These are phyloP conservation scores for Ambispora gerdemannii DNA, from an alignment of 192 early-diverging fungal genomes.

Conservation along the genomic window DNA sequence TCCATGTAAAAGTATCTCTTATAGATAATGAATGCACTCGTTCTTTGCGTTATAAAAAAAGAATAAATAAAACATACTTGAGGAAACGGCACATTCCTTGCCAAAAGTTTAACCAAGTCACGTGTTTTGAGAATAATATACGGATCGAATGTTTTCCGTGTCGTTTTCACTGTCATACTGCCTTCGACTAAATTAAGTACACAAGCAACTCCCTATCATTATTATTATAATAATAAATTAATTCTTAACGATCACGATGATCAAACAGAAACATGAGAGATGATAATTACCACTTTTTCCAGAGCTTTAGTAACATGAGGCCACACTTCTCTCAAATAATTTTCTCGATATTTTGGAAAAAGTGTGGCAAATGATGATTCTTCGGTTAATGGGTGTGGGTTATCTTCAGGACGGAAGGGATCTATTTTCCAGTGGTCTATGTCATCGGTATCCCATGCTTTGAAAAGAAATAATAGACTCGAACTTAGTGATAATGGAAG, in stretches of 20 bases:
- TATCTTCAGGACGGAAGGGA: conserved; percentile 75
- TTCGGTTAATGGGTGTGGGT: conserved; percentile 72
- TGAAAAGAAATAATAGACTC: conserved; percentile 1
- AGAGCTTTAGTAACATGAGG: conserved; percentile 78
- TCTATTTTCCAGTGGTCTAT: conserved; percentile 95
- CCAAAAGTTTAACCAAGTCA: conserved; percentile 91
- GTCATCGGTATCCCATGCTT: conserved; percentile 88
- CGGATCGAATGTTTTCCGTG: conserved; percentile 92
- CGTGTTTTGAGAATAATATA: conserved; percentile 92
- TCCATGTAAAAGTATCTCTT: not conserved
- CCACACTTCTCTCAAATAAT: conserved; percentile 90
- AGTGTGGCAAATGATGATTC: conserved; percentile 96
- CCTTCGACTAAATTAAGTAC: conserved; percentile 94
- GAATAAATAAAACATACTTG: conserved; percentile 51
- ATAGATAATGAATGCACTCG: conserved; percentile 2
- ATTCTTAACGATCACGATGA: too few species aligned
- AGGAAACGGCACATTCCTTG: conserved; percentile 89
- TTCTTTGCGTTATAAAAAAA: too few species aligned
- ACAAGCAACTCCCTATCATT: conserved; percentile 80
- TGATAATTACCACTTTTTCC: conserved; percentile 59
- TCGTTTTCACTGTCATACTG: conserved; percentile 96
- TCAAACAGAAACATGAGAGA: too few species aligned
- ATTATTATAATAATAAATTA: too few species aligned
- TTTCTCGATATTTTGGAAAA: conserved; percentile 98
- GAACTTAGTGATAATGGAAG: not conserved